phyloP scores from a whole-genome alignment of 1,284 basidiomycete genomes.

The Golubevia pallescens region DNA sequence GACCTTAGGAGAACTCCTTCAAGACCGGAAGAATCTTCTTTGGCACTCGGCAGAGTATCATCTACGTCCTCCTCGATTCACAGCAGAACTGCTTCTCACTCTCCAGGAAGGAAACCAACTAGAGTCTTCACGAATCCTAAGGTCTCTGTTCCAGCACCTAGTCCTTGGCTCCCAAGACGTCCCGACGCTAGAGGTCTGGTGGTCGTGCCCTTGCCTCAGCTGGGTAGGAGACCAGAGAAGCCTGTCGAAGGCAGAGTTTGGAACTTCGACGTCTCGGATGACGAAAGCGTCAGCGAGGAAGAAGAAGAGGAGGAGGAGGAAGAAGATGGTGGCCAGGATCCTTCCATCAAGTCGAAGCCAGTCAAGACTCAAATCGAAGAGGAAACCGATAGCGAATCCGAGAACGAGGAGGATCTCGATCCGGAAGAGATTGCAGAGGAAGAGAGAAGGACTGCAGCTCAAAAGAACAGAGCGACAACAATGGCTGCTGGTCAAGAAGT shows the following conservation, averaged over 20 bases:
- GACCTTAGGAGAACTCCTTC: not conserved
- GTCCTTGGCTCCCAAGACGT: slow-evolving; percentile 43
- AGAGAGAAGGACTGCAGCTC: slow-evolving; percentile 40
- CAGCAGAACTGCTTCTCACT: not conserved
- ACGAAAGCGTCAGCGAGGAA: slow-evolving; percentile 3
- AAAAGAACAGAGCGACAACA: slow-evolving; percentile 55
- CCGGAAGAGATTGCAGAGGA: slow-evolving; percentile 50
- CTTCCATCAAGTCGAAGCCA: slow-evolving; percentile 6
- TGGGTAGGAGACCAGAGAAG: slow-evolving; percentile 47
- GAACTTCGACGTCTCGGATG: slow-evolving; percentile 38
- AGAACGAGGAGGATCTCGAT: slow-evolving; percentile 38
- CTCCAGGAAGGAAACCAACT: not conserved
- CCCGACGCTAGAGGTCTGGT: slow-evolving; percentile 50
- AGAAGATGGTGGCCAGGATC: slow-evolving; percentile 4
- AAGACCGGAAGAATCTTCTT: not conserved
- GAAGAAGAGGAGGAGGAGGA: slow-evolving; percentile 2
- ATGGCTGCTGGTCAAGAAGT: slow-evolving; percentile 54
- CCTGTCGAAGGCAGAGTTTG: slow-evolving; percentile 54
- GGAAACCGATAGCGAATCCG: slow-evolving; percentile 24
- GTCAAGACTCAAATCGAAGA: slow-evolving; percentile 8
- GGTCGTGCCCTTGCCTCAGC: slow-evolving; percentile 54
- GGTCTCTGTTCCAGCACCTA: slow-evolving; percentile 47
- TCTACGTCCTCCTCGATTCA: not conserved
- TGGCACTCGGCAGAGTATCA: not conserved
- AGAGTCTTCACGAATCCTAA: slow-evolving; percentile 19